Conservation (phyloP, 306 rosid species). For the Heteromeles arbutifolia region DNA sequence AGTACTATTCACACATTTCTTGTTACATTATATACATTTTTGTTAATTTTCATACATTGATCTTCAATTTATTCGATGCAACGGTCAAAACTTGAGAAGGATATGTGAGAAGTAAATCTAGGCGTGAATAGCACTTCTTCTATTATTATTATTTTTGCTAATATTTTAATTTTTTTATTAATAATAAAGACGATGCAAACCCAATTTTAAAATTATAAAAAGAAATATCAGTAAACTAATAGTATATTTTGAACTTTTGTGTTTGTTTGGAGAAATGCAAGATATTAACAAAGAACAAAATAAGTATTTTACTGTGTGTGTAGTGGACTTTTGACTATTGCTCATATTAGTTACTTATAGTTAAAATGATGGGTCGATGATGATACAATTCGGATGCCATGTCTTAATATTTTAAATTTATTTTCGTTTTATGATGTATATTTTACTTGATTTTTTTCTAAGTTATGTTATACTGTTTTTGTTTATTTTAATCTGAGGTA, state of each 20-base stretch:
- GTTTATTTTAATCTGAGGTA: neutral
- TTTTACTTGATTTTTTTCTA: neutral
- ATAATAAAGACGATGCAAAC: no score
- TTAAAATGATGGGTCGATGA: neutral
- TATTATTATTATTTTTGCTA: neutral
- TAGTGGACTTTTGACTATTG: neutral
- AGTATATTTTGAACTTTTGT: neutral
- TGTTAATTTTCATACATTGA: no score
- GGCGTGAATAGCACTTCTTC: no score
- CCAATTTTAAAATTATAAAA: no score
- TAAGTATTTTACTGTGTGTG: neutral
- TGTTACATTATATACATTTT: no score
- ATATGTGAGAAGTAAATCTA: no score
- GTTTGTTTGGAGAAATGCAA: neutral
- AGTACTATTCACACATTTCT: no score
- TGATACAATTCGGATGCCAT: neutral
- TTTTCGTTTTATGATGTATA: neutral
- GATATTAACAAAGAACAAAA: neutral
- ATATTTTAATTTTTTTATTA: neutral
- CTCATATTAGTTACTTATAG: neutral
- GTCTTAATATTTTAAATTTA: neutral
- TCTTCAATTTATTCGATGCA: no score
- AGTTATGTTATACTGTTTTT: neutral
- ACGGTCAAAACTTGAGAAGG: no score
- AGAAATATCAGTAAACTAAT: no score